These are phyloP conservation scores for Pholiota microspora DNA, from an alignment of 768 basidiomycete species.

Conservation along the genomic window DNA sequence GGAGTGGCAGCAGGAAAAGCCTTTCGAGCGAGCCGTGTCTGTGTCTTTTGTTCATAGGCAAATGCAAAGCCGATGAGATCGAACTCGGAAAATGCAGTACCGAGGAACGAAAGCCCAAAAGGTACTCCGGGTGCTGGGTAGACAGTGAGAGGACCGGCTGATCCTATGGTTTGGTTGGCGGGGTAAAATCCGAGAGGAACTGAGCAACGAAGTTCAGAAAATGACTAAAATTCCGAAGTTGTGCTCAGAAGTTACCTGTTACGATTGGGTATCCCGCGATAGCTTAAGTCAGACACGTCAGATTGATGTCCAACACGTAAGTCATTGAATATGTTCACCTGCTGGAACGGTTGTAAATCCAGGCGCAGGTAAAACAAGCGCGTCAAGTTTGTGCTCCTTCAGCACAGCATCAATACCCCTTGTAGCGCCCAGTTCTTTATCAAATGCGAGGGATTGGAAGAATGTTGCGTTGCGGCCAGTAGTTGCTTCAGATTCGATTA, in stretches of 20 bases:
- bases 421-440: slow-evolving; percentile 46
- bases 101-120: slow-evolving; percentile 61
- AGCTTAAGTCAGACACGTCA: slow-evolving; percentile 29
- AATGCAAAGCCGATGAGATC: slow-evolving; percentile 55
- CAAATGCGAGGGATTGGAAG: slow-evolving; percentile 40
- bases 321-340: slow-evolving; percentile 24
- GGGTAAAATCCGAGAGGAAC: slow-evolving; percentile 65
- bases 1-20: slow-evolving; percentile 56
- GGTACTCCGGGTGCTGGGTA: slow-evolving; percentile 57
- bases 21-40: slow-evolving; percentile 43
- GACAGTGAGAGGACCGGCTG: slow-evolving; percentile 40
- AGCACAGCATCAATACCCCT: slow-evolving; percentile 55
- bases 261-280: slow-evolving; percentile 67
- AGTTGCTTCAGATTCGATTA: slow-evolving; percentile 38
- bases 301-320: background rate
- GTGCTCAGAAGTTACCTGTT: slow-evolving; percentile 53
- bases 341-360: slow-evolving; percentile 38
- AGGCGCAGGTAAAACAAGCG: slow-evolving; percentile 46
- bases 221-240: background rate
- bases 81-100: slow-evolving; percentile 60
- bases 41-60: slow-evolving; percentile 66
- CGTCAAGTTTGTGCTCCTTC: slow-evolving; percentile 44
- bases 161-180: slow-evolving; percentile 35
- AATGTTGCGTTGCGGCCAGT: slow-evolving; percentile 40
- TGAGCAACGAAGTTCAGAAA: slow-evolving; percentile 12